Conservation (phyloP, 2,329 filamentous ascomycete genomes). For the Dactylonectria estremocensis region DNA sequence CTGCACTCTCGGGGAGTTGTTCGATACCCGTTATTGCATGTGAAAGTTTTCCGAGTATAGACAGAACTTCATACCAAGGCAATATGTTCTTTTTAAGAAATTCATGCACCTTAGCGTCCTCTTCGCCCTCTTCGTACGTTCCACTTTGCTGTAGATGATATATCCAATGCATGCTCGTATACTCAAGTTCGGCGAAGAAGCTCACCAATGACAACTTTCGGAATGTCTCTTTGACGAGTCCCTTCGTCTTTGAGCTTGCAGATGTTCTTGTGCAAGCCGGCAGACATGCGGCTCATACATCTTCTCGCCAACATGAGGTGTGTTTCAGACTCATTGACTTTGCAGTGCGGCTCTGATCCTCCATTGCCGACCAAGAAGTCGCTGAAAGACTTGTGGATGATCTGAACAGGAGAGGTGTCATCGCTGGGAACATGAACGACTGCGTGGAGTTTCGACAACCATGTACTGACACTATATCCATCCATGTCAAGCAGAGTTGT, state of each 20-base stretch:
- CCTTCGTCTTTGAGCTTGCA: background rate
- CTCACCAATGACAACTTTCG: background rate
- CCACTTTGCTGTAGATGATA: background rate
- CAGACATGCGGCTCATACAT: slow-evolving; percentile 6
- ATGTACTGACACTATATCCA: background rate
- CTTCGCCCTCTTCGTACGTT: background rate
- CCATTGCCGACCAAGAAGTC: slow-evolving; percentile 2
- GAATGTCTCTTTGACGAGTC: too few species aligned
- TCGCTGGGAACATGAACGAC: slow-evolving; percentile 1
- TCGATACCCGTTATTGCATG: background rate
- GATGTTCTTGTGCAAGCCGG: slow-evolving; percentile 6
- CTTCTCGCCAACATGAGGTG: slow-evolving; percentile 5
- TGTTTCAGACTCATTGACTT: background rate
- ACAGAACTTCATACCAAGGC: slow-evolving; percentile 9
- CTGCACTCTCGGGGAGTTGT: background rate
- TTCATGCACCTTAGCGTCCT: background rate
- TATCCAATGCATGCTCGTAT: slow-evolving; percentile 19
- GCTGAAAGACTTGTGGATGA: slow-evolving; percentile 26
- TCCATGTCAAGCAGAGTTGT: background rate
- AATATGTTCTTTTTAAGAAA: slow-evolving; percentile 9
- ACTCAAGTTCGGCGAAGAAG: slow-evolving; percentile 5
- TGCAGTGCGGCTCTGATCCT: background rate
- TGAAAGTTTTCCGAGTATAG: background rate
- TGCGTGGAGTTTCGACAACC: slow-evolving; percentile 1
- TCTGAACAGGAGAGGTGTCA: background rate